phyloP scores from a whole-genome alignment of 1,284 basidiomycete genomes.

The Clitocybe nebularis region DNA sequence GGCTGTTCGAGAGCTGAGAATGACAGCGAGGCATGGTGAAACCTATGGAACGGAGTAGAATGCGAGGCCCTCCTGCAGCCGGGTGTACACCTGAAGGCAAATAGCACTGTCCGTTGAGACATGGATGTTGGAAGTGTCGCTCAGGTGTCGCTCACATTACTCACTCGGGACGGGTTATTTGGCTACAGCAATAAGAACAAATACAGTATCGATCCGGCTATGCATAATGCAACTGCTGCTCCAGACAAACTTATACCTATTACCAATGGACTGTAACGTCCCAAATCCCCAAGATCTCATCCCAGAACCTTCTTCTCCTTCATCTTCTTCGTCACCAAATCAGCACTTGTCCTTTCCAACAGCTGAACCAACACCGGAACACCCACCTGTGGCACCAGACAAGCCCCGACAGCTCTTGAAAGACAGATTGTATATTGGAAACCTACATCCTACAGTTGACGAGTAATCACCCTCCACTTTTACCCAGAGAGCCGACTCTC shows the following conservation, averaged over 20 bases:
- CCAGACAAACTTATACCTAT: too few species aligned
- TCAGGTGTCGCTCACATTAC: not conserved
- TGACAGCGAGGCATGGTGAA: not conserved
- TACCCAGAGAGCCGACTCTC: conserved; percentile 77
- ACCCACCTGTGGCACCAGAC: conserved; percentile 8
- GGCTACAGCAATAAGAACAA: not conserved
- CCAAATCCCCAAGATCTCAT: too few species aligned
- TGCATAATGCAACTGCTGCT: too few species aligned
- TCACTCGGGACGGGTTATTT: not conserved
- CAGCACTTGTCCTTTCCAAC: conserved; percentile 21
- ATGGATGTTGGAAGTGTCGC: not conserved
- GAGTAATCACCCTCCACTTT: conserved; percentile 55
- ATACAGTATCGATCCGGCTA: too few species aligned
- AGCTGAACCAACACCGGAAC: conserved; percentile 13
- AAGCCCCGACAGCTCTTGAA: conserved; percentile 40
- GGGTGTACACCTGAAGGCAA: not conserved
- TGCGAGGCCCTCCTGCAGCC: too few species aligned
- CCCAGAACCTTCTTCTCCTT: not conserved
- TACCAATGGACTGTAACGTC: too few species aligned
- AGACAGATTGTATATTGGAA: conserved; percentile 88
- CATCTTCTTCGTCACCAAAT: conserved; percentile 10
- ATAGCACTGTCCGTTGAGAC: conserved; percentile 2
- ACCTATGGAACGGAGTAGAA: not conserved
- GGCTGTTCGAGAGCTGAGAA: not conserved
- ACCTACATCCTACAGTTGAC: conserved; percentile 84